Base-by-base conservation (phyloP, 768 basidiomycete species). In the Suillus fuscotomentosus region DNA sequence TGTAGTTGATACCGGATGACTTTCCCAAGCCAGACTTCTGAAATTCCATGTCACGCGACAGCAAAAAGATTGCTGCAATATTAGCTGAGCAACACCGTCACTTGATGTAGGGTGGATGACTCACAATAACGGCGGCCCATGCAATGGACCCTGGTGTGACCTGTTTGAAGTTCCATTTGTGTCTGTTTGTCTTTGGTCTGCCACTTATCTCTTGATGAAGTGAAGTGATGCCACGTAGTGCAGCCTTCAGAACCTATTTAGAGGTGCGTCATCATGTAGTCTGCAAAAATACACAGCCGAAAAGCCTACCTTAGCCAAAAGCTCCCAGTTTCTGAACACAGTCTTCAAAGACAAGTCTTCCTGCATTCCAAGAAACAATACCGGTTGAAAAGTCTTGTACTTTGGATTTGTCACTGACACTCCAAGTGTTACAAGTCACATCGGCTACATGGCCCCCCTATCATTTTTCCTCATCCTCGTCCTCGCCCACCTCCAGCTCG, bases 271-370 rank as follows among this genome's bases (percentile, higher is more conserved):
- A 13, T 48, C 60, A 34, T 1, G 0, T 2, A 5, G 31, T 34
- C 39, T 10, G 59, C n/a, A 42, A 27, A 3, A 60, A 15, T n/a
- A 27, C 39, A 56, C 38, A 22, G 36, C 45, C 8, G 31, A 53
- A 55, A 36, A n/a, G 34, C 61, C 11, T 51, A 62, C 61, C 42
- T 56, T 53, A 53, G 61, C 61, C 10, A 62, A 24, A 41, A 53
- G 50, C 39, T 53, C 34, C 61, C 61, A 62, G 17, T 62, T 62
- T 38, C 61, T 14, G 24, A 62, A 62, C 24, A 63, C 9, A 1
- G 41, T 57, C 27, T 63, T 42, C 9, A 63, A 55, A 20, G 56
- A 38, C 3, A 11, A 11, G 56, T 63, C 38, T 15, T 55, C 55
- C 42, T 41, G 56, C 39, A 60, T 43, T 14, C 39, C 34, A 3